Conservation (phyloP, 225 moss, liverwort and hornwort species). For the Pleurozium schreberi region DNA sequence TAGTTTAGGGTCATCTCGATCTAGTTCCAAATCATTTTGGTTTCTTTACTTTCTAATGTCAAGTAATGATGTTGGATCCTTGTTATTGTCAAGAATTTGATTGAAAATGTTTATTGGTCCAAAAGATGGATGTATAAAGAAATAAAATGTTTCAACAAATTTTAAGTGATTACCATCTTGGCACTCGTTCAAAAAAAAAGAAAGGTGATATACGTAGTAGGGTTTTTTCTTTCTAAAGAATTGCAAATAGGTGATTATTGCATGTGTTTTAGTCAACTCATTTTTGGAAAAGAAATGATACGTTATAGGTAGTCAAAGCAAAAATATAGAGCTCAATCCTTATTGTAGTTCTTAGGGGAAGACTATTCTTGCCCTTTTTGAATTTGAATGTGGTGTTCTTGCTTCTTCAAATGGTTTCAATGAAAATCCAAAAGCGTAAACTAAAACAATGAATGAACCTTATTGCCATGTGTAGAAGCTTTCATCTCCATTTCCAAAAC, state of each 20-base stretch:
- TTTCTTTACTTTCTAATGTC: too few relatives aligned
- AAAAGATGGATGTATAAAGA: too few relatives aligned
- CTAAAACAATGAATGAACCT: background rate
- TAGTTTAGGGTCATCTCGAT: too few relatives aligned
- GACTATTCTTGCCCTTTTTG: background rate
- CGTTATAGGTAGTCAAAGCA: background rate
- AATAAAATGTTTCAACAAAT: too few relatives aligned
- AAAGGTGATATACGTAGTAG: too few relatives aligned
- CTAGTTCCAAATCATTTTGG: too few relatives aligned
- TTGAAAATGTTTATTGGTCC: too few relatives aligned
- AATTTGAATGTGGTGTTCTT: background rate
- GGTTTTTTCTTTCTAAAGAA: too few relatives aligned
- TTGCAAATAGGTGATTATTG: fast-evolving
- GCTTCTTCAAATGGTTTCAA: background rate
- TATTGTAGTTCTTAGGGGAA: fast-evolving
- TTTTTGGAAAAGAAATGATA: background rate
- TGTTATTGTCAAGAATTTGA: too few relatives aligned
- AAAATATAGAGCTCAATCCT: background rate
- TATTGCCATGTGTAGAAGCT: background rate
- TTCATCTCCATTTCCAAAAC: background rate
- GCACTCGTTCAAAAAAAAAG: too few relatives aligned
- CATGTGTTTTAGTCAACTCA: background rate
- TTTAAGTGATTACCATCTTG: too few relatives aligned
- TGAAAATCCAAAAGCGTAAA: background rate
- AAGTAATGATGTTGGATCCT: too few relatives aligned